Evolutionary conservation across 2,329 filamentous ascomycete genomes (phyloP), one percentile per base, ranked within the genome.

Genomic region (Exophiala calicioides): DNA sequence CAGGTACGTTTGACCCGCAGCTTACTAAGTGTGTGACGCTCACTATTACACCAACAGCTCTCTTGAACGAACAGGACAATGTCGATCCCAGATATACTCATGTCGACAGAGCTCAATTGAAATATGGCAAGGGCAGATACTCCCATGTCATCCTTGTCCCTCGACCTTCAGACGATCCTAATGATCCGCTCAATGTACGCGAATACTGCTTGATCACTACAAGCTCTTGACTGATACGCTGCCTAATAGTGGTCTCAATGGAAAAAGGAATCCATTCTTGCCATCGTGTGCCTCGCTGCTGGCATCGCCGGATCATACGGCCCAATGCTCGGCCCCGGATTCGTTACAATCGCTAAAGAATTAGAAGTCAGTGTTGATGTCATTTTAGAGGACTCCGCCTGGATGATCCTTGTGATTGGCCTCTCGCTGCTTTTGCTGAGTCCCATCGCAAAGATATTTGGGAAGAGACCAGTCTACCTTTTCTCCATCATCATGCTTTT

Each of bases 311-410:
- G 74, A 24, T 73, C 74, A 1, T 77, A 73, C 49, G 74, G 74
- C 1, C 74, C 74, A 0, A 77, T 77, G 74, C 68, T 77, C 3
- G 70, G 68, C 1, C 73, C 74, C 2, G 73, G 74, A 2, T 76
- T 77, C 48, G 68, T 75, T 16, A 61, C 69, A 26, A 71, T 78
- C 30, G 64, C 74, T 0, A 47, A 37, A 7, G 29, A 53, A 36
- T 44, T 53, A 19, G 33, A 49, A 26, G 50, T 53, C 35, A 47
- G 60, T 1, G 62, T 57, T 16, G 42, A 52, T 8, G 27, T 46
- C 10, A 12, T 54, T 13, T 46, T 52, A 6, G 44, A 51, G 32
- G 32, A 45, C 13, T 47, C 54, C 4, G 51, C 47, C 5, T 57
- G 47, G 44, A 23, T 51, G 15, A 53, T 57, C 33, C 45, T 57